These are phyloP conservation scores for Penicillium salamii DNA, from an alignment of 495 filamentous ascomycete genomes.

Conservation along the genomic window DNA sequence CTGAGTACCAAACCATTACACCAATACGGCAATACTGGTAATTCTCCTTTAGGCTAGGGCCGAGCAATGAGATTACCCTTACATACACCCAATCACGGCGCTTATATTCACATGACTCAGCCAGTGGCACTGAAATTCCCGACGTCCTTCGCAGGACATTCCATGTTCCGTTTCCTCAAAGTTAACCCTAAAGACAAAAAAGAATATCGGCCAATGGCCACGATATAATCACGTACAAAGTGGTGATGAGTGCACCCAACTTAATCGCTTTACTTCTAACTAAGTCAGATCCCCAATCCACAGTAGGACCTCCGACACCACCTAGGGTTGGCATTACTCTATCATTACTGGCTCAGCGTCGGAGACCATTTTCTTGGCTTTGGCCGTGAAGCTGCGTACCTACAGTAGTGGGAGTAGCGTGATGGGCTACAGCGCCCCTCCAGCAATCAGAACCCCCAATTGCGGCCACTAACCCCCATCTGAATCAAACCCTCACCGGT, in stretches of 20 bases:
- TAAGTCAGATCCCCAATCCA: constrained; percentile 2
- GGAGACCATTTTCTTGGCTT: constrained; percentile 18
- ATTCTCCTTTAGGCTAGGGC: constrained; percentile 9
- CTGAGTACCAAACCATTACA: too few species aligned
- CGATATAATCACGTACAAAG: background rate
- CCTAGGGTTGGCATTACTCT: constrained; percentile 1
- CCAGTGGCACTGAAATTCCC: constrained; percentile 7
- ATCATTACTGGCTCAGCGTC: background rate
- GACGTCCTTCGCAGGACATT: background rate
- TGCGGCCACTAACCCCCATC: constrained; percentile 9
- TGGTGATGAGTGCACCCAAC: background rate
- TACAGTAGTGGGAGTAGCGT: constrained; percentile 24
- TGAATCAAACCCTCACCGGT: constrained; percentile 31
- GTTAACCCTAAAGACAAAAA: background rate
- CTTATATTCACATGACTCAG: constrained; percentile 13
- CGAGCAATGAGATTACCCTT: background rate
- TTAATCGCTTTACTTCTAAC: background rate
- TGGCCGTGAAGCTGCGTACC: constrained; percentile 25
- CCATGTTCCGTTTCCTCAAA: background rate
- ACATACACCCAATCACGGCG: constrained; percentile 11
- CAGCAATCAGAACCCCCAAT: constrained; percentile 21
- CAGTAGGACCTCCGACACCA: background rate
- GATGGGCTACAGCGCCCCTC: constrained; percentile 1
- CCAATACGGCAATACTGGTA: constrained; percentile 9
- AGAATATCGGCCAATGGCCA: background rate